Percentiles rank a stretch among this genome's conserved stretches.
Evolutionary conservation across 345 rosid species (phyloP).

Genomic region (Ricinus communis): DNA sequence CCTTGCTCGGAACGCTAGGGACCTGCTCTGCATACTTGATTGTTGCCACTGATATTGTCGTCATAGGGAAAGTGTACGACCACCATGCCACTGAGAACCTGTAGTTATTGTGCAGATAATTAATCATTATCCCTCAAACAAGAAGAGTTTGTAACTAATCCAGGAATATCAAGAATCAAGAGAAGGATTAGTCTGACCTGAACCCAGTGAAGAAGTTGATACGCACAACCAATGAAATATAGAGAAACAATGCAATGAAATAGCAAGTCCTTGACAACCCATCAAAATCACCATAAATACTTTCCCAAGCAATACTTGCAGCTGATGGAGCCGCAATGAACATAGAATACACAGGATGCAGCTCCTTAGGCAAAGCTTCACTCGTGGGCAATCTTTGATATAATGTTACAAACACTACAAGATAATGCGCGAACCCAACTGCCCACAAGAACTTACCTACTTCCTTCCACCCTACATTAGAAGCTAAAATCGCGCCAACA

Average conservation of each 20-base stretch:
- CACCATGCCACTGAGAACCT: conserved; percentile 97
- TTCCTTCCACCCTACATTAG: conserved; percentile 84
- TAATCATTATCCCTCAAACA: too few relatives aligned
- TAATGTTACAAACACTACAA: conserved; percentile 87
- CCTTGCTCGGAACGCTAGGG: conserved; percentile 57
- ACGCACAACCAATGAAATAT: conserved; percentile 65
- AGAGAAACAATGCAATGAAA: conserved; percentile 87
- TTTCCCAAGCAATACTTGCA: conserved; percentile 88
- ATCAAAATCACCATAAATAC: conserved; percentile 77
- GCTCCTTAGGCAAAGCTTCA: conserved; percentile 89
- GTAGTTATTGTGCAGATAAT: too few relatives aligned
- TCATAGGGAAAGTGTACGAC: conserved; percentile 98
- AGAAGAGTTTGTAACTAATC: not conserved
- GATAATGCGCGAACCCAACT: conserved; percentile 85
- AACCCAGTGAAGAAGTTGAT: conserved; percentile 96
- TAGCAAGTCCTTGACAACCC: conserved; percentile 77
- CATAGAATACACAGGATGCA: conserved; percentile 96
- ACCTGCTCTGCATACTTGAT: conserved; percentile 85
- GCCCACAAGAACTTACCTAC: conserved; percentile 91
- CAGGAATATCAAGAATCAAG: not conserved
- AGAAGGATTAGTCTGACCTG: conserved; percentile 36
- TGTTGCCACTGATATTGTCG: conserved; percentile 82
- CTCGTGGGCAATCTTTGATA: conserved; percentile 88
- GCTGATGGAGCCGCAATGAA: conserved; percentile 98
- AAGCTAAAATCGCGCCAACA: conserved; percentile 87